Conservation (phyloP, 78 protist species). For the Monosiga brevicollis region DNA sequence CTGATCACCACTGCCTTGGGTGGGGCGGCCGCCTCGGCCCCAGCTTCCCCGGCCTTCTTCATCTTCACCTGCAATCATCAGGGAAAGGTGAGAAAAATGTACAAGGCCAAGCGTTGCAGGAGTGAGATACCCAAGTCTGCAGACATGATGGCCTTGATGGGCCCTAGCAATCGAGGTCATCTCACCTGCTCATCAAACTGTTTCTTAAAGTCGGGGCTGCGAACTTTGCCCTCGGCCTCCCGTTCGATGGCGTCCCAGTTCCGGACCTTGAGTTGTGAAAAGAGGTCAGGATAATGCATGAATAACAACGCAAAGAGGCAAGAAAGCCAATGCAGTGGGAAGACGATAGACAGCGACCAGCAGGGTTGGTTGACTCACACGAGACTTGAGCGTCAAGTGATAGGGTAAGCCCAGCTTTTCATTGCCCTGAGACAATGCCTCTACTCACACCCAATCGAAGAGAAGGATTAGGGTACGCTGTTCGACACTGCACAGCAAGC, state of each 20-base stretch:
- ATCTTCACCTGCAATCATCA: background rate
- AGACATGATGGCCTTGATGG: background rate
- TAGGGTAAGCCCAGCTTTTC: background rate
- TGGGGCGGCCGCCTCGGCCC: background rate
- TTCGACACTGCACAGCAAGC: no score
- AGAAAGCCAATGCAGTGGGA: background rate
- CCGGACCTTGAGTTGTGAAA: background rate
- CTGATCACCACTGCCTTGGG: background rate
- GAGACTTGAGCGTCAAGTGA: background rate
- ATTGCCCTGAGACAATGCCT: background rate
- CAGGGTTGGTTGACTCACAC: background rate
- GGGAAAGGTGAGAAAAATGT: background rate
- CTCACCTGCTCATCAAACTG: background rate
- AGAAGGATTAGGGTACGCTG: no score
- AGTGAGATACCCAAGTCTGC: background rate
- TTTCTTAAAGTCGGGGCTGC: background rate
- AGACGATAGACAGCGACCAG: background rate
- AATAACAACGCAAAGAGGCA: background rate
- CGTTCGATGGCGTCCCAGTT: background rate
- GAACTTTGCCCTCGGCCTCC: background rate
- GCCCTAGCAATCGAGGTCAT: background rate
- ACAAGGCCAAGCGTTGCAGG: background rate
- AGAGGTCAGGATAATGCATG: background rate
- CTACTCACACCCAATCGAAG: no score
- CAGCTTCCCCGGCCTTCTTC: background rate